Evolutionary conservation across 352 stramenopile species (phyloP).

Genomic region (Phytophthora ohioensis): DNA sequence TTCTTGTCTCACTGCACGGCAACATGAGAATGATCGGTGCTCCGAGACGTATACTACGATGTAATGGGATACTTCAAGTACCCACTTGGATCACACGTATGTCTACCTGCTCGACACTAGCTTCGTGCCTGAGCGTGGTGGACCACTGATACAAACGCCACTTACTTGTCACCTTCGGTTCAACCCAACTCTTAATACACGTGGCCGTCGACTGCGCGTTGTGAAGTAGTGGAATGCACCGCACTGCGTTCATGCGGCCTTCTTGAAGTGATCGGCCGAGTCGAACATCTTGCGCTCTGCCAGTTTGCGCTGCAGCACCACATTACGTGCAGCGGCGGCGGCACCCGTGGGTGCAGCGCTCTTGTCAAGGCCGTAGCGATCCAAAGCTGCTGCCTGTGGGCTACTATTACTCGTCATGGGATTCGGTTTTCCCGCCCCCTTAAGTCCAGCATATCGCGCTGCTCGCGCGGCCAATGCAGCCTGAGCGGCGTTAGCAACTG

Average conservation of each 20-base stretch:
- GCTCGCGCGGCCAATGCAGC: slow-evolving; percentile 28
- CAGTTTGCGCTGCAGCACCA: slow-evolving; percentile 75
- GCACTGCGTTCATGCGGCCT: slow-evolving; percentile 40
- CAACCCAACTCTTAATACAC: slow-evolving; percentile 8
- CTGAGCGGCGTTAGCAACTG: slow-evolving; percentile 37
- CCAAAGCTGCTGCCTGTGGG: slow-evolving; percentile 22
- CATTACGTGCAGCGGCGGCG: slow-evolving; percentile 63
- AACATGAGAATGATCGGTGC: background rate
- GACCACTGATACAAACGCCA: slow-evolving; percentile 23
- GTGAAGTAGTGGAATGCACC: background rate
- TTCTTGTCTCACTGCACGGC: background rate
- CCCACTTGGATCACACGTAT: slow-evolving; percentile 1
- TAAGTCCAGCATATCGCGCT: slow-evolving; percentile 35
- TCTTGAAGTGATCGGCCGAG: slow-evolving; percentile 82
- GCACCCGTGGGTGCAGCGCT: slow-evolving; percentile 34
- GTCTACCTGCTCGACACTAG: slow-evolving; percentile 12
- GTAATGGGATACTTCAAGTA: background rate
- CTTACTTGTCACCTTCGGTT: slow-evolving; percentile 14
- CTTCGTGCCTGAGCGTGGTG: background rate
- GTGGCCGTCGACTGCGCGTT: background rate
- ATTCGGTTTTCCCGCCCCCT: slow-evolving; percentile 12
- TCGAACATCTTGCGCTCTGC: slow-evolving; percentile 81
- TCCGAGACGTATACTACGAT: slow-evolving; percentile 8
- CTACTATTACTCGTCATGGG: background rate
- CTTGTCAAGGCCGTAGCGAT: slow-evolving; percentile 40